These are phyloP conservation scores for Neonectria magnoliae DNA, from an alignment of 2,329 filamentous ascomycete genomes.

Conservation along the genomic window DNA sequence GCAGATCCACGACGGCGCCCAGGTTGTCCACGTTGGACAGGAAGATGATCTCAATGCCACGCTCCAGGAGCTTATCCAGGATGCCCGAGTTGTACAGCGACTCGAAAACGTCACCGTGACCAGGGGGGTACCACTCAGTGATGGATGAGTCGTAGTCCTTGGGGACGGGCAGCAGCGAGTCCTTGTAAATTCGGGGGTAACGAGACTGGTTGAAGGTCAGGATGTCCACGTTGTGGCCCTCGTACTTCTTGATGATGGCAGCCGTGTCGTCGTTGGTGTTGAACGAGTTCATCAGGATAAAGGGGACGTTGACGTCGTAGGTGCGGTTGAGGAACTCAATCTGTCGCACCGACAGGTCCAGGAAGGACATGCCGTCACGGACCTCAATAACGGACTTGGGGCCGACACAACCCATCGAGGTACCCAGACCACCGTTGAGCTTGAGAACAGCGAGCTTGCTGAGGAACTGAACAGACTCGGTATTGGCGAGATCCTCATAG, in stretches of 20 bases:
- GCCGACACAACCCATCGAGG: constrained; percentile 98
- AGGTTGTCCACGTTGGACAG: constrained; percentile 99
- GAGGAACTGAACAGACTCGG: constrained; percentile 91
- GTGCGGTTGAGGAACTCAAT: constrained; percentile 99
- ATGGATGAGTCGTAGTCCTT: constrained; percentile 89
- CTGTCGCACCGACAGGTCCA: constrained; percentile 97
- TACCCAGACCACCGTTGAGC: constrained; percentile 99
- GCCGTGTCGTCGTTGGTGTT: constrained; percentile 99
- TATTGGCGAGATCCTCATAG: constrained; percentile 89
- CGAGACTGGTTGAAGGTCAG: constrained; percentile 99
- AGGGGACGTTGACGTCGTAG: constrained; percentile 96
- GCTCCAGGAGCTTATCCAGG: constrained; percentile 93
- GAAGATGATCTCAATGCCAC: constrained; percentile 98
- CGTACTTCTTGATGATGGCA: constrained; percentile 99
- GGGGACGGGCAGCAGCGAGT: constrained; percentile 94
- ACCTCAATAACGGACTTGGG: constrained; percentile 99
- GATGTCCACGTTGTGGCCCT: constrained; percentile 99
- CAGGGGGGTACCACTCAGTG: constrained; percentile 98
- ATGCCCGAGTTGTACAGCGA: constrained; percentile 99
- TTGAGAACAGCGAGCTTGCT: constrained; percentile 98
- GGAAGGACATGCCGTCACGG: constrained; percentile 99
- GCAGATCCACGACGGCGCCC: constrained; percentile 95
- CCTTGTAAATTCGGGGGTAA: constrained; percentile 97
- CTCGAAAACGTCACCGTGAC: constrained; percentile 99
- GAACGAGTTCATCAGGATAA: constrained; percentile 99